Evolutionary conservation across 371 early-diverging fungal genomes (phyloP).

Genomic region (Synchytrium microbalum): DNA sequence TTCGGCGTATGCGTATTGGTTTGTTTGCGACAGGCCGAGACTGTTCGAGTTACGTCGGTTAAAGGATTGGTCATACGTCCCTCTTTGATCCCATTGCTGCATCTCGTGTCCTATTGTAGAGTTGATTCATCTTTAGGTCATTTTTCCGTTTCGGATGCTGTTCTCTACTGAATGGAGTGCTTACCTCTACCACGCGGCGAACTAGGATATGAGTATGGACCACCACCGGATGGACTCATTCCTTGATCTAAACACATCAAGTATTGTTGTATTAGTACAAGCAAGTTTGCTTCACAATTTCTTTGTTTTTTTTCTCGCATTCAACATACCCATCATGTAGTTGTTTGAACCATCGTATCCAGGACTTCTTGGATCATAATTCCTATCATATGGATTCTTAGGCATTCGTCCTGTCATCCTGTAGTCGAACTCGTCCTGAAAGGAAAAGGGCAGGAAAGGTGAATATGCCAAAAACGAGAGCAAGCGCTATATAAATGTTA

Average conservation of each 20-base stretch:
- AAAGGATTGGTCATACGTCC: neutral
- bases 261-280: too few relatives aligned
- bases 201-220: neutral
- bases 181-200: neutral
- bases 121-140: too few relatives aligned
- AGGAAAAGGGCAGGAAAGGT: neutral
- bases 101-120: neutral
- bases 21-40: neutral
- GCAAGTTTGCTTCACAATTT: too few relatives aligned
- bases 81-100: neutral
- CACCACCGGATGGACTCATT: neutral
- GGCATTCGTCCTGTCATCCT: too few relatives aligned
- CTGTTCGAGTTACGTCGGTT: neutral
- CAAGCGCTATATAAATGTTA: neutral
- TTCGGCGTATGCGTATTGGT: neutral
- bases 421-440: neutral
- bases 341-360: neutral
- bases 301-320: too few relatives aligned
- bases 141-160: too few relatives aligned
- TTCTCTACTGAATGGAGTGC: neutral
- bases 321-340: neutral
- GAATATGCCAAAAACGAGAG: conserved; percentile 3
- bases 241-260: neutral
- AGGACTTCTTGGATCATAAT: neutral
- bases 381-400: too few relatives aligned